Percentiles rank a stretch among this genome's conserved stretches.
These are phyloP conservation scores for Ophiostoma ips DNA, from an alignment of 2,329 filamentous ascomycete genomes.

Conservation along the genomic window DNA sequence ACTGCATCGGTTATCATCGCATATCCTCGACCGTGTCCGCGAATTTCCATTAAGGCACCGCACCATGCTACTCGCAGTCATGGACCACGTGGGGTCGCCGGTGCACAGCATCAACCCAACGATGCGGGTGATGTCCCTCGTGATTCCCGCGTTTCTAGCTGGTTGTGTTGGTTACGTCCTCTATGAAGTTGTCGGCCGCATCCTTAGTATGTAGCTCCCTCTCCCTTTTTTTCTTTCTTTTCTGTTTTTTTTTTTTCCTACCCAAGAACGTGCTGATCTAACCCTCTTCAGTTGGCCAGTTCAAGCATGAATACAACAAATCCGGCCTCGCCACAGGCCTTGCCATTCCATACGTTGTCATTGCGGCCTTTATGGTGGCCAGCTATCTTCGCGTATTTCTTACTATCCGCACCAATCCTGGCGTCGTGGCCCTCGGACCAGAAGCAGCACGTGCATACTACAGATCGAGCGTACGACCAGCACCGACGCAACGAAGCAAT, in stretches of 20 bases:
- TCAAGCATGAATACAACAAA: slow-evolving; percentile 38
- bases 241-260: background rate
- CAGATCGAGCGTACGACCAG: background rate
- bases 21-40: too few species aligned
- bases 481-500: slow-evolving; percentile 10
- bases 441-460: slow-evolving; percentile 16
- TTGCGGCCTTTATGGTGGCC: slow-evolving; percentile 51
- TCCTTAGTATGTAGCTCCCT: slow-evolving; percentile 49
- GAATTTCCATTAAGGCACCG: too few species aligned
- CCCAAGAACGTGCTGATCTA: slow-evolving; percentile 3
- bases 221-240: background rate
- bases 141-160: slow-evolving; percentile 57
- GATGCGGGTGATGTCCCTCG: slow-evolving; percentile 12
- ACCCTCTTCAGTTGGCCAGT: slow-evolving; percentile 51
- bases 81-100: background rate
- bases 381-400: slow-evolving; percentile 61
- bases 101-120: slow-evolving; percentile 10
- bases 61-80: background rate
- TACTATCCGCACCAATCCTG: slow-evolving; percentile 56
- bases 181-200: slow-evolving; percentile 53
- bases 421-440: slow-evolving; percentile 54
- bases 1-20: too few species aligned
- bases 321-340: slow-evolving; percentile 51
- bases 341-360: slow-evolving; percentile 51
- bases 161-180: slow-evolving; percentile 54